Evolutionary conservation across 1,139 yeast species (phyloP), one percentile per base, ranked within the genome.

Genomic region (Geotrichum carabidarum): DNA sequence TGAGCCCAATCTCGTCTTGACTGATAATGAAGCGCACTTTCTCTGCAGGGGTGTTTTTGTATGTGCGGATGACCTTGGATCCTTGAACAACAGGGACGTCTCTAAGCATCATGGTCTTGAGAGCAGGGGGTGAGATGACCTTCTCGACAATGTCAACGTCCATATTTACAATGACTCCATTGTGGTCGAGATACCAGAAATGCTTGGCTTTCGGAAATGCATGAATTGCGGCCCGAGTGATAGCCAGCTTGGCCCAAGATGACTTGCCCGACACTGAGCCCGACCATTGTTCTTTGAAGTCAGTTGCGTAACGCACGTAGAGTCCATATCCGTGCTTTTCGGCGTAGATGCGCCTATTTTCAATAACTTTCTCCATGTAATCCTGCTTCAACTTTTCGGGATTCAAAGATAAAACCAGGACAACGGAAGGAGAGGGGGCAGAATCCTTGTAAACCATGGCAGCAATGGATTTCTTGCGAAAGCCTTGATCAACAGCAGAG

Each of bases 181-280:
- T 60, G 49, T 62, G 60, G 66, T 87, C 95, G 49, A 90, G 67
- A 65, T 82, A 89, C 90, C 95, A 86, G 64, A 89, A 84, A 77
- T 87, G 85, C 65, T 86, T 81, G 8, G 95, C 84, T 44, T 83
- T 74, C 0, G 96, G 96, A 73, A 88, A 87, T 0, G 95, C 91
- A 68, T 81, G 81, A 83, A 89, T 81, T 7, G 96, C 96, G n/a
- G 90, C 90, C 60, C 94, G 77, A 67, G 86, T 66, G 45, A 81
- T 69, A 57, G 78, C 76, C 40, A 83, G 63, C 61, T 83, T 78
- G 27, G 80, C 77, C 93, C 94, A 85, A 57, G 78, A 79, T 46
- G 51, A 30, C 12, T 44, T 44, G 18, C 38, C 38, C 12, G 30
- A n/a, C n/a, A 44, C 31, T n/a, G 61, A 45, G 15, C 52, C 59